Base-by-base conservation (phyloP, 352 stramenopile species). In the Globisporangium mamillatum region DNA sequence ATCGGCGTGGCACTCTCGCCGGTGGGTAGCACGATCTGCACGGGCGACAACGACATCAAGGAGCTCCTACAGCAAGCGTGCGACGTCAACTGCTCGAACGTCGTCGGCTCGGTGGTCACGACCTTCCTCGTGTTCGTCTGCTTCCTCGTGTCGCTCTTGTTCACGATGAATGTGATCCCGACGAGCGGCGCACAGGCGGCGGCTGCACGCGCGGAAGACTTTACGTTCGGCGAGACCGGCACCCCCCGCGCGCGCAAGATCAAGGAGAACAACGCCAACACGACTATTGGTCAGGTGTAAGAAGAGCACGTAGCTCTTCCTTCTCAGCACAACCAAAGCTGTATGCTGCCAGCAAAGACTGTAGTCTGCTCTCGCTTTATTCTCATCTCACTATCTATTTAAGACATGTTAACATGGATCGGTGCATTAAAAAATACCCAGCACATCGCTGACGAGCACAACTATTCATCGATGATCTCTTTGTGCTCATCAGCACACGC, bases 11-110 rank as follows among this genome's bases (percentile, higher is more conserved):
- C 83, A 16, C 71, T 86, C 29, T 81, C 81, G 38, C 81, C 83
- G 2, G 75, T 88, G 0, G 83, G 75, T 2, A 81, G 77, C 44
- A 74, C 83, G 1, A 75, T 90, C 12, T 91, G 83, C 78, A 83
- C 82, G 3, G 79, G 75, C 50, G 69, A 74, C 24, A 75, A 77
- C 50, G 80, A 84, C 56, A 71, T 86, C 46, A 66, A 80, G 74
- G 72, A 58, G 18, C 63, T 88, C 38, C 67, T 91, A 54, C 64
- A 91, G 63, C 78, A 91, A 62, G 78, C 82, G 27, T 91, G 83
- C 66, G 75, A 81, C n/a, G 84, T 91, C 73, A 76, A 76, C 67
- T 91, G 83, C 72, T 77, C 75, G 22, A 81, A 86, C 62, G 73
- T 90, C 29, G 68, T 91, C 29, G 76, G 78, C 20, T 73, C 81